Conservation (phyloP, 192 early-diverging fungal species). For the Pilobolus umbonatus region DNA sequence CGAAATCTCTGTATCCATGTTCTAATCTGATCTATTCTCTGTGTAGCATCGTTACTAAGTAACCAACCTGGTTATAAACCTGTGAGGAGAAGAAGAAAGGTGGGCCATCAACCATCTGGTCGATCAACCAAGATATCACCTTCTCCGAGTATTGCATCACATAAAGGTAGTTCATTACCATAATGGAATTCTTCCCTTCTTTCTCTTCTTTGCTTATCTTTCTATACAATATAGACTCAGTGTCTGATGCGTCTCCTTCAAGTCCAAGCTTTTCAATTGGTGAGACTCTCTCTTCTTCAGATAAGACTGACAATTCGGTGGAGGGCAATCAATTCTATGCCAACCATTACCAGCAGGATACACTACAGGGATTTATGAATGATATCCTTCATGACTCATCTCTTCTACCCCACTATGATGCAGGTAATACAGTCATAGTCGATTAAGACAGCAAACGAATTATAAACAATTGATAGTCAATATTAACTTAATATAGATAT, state of each 20-base stretch:
- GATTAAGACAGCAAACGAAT: too few species aligned
- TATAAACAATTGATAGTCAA: too few species aligned
- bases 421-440: slow-evolving; percentile 6
- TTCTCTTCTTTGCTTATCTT: neutral
- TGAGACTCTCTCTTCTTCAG: neutral
- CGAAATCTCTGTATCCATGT: too few species aligned
- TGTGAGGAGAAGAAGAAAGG: slow-evolving; percentile 13
- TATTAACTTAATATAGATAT: slow-evolving; percentile 15
- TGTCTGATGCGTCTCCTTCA: neutral
- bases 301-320: neutral
- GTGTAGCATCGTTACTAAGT: slow-evolving; percentile 18
- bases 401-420: slow-evolving; percentile 19
- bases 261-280: slow-evolving; percentile 4
- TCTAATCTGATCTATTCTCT: neutral
- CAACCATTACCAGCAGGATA: slow-evolving; percentile 1
- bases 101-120: neutral
- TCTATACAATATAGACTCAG: neutral
- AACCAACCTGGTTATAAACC: slow-evolving; percentile 31
- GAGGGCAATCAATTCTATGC: neutral
- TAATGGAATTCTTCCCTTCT: neutral
- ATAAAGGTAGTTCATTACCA: neutral
- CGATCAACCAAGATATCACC: neutral
- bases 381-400: slow-evolving; percentile 10
- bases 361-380: slow-evolving; percentile 13
- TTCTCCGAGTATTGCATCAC: neutral